Base-by-base conservation (phyloP, 345 rosid genomes). In the Crucihimalaya himalaica region DNA sequence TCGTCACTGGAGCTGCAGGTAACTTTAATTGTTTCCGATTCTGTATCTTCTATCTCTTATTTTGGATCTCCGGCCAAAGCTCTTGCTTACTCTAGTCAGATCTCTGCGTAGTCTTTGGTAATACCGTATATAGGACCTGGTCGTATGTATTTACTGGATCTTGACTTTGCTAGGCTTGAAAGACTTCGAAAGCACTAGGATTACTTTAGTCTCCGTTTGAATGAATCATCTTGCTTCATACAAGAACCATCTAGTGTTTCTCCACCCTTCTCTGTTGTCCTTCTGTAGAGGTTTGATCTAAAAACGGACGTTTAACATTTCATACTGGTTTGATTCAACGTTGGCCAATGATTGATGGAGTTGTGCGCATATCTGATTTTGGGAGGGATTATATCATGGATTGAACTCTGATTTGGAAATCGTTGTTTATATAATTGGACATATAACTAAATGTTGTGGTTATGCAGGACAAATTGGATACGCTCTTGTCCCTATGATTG, bases 1-100 rank as follows among this genome's bases (percentile, higher is more conserved):
- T 95, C 75, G 98, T 95, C 61, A 95, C 98, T 48, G 99, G 98
- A 4, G 99, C 99, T 73, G 99, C 99, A 81, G 99, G 99, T 95
- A 84, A 50, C 68, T 14, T 31, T 65, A 2, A 28, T 0, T 48
- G 23, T 21, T 5, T 29, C 50, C 45, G 75, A 46, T 69, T 35
- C 0, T 50, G 31, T 52, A 21, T 53, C 28, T n/a, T 65, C 56
- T 60, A 14, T 48, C 8, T 46, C 51, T 31, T 45, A 13, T 68
- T 67, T 67, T 6, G 45, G 54, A 76, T 70, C 74, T 62, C 23
- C 5, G 27, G 35, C n/a, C 16, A 11, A 16, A 68, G 0, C 51
- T 52, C 10, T 31, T 31, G 58, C 53, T 32, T 34, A 61, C 21
- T 21, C 12, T 52, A 25, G 19, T 62, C 50, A 63, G 70, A 76